A percentile compares a stretch with the other conserved stretches of the same genome.
phyloP scores from a whole-genome alignment of 2,329 filamentous ascomycete genomes.

The Botrytis galanthina region DNA sequence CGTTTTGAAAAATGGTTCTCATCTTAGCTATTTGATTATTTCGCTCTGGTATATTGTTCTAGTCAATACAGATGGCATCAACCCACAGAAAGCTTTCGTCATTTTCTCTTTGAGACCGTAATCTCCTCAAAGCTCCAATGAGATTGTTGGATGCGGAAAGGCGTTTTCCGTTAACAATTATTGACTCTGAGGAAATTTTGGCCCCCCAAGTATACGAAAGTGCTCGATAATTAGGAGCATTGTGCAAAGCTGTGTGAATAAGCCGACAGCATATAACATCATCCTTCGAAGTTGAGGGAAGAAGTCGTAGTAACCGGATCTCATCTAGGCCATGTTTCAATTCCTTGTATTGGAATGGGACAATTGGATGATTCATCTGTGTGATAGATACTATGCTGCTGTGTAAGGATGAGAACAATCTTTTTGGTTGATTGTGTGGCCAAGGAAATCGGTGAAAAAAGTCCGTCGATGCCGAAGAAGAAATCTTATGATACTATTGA shows the following conservation, averaged over 20 bases:
- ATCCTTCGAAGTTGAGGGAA: constrained; percentile 16
- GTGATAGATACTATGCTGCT: constrained; percentile 1
- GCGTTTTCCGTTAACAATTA: constrained; percentile 23
- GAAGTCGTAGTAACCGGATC: constrained; percentile 25
- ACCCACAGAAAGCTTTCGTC: constrained; percentile 30
- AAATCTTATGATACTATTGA: background rate
- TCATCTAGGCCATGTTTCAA: constrained; percentile 12
- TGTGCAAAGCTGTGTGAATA: constrained; percentile 26
- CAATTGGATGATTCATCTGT: background rate
- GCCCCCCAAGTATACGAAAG: constrained; percentile 35
- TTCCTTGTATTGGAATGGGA: constrained; percentile 14
- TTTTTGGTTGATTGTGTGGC: background rate
- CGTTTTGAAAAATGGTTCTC: constrained; percentile 32
- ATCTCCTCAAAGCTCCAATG: constrained; percentile 27
- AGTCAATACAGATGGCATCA: constrained; percentile 34
- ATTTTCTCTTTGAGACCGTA: constrained; percentile 24
- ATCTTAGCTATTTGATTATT: constrained; percentile 30
- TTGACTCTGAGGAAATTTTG: background rate
- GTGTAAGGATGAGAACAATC: background rate
- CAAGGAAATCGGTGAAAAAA: background rate
- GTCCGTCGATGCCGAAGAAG: background rate
- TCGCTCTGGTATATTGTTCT: constrained; percentile 29
- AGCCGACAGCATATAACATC: constrained; percentile 24
- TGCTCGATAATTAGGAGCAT: constrained; percentile 30
- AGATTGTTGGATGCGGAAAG: constrained; percentile 29